Conservation (phyloP, 2,329 filamentous ascomycete genomes). For the Xylariaceae sp. region DNA sequence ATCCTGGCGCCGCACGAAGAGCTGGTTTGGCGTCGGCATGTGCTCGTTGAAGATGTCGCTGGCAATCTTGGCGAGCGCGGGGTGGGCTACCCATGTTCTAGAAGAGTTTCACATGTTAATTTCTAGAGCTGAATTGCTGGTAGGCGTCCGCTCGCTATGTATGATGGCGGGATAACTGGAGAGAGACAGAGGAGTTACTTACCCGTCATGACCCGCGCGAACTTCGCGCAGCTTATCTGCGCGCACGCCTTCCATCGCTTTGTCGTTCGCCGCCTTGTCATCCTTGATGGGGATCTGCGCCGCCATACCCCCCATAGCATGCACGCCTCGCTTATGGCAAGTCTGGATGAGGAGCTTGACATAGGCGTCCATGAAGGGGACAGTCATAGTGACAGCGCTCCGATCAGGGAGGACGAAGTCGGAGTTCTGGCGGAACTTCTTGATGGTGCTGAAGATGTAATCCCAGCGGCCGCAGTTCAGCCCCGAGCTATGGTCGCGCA, state of each 20-base stretch:
- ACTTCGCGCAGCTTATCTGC: slow-evolving; percentile 96
- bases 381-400: slow-evolving; percentile 89
- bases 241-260: slow-evolving; percentile 87
- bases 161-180: neutral
- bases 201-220: slow-evolving; percentile 87
- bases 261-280: slow-evolving; percentile 83
- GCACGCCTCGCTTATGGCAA: slow-evolving; percentile 93
- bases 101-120: slow-evolving; percentile 10
- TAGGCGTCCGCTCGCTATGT: neutral
- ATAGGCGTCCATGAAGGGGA: slow-evolving; percentile 97
- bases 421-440: slow-evolving; percentile 95
- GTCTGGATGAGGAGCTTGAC: slow-evolving; percentile 97
- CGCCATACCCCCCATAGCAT: slow-evolving; percentile 98
- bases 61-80: slow-evolving; percentile 82
- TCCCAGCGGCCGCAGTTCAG: slow-evolving; percentile 99
- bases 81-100: slow-evolving; percentile 92
- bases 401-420: slow-evolving; percentile 93
- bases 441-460: slow-evolving; percentile 99
- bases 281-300: slow-evolving; percentile 99
- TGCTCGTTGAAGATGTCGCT: slow-evolving; percentile 93
- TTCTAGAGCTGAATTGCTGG: neutral
- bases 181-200: slow-evolving; percentile 19
- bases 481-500: slow-evolving; percentile 91
- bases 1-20: slow-evolving; percentile 85
- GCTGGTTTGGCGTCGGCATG: slow-evolving; percentile 98